A percentile compares a stretch with the other conserved stretches of the same genome.
These are phyloP conservation scores for Colletotrichum liriopes DNA, from an alignment of 2,329 filamentous ascomycete species.

Conservation along the genomic window DNA sequence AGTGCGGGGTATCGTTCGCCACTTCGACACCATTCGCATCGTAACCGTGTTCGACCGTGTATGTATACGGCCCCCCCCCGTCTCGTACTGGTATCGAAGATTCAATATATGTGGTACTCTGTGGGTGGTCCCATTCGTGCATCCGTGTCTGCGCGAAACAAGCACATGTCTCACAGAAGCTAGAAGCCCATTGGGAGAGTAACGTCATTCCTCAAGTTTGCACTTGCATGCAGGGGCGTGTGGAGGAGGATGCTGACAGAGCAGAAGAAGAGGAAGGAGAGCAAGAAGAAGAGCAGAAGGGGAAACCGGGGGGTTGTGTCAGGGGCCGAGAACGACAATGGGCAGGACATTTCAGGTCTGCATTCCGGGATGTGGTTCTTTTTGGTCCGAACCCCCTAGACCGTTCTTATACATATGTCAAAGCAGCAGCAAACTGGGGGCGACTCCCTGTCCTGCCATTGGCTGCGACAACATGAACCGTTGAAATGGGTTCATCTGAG, in stretches of 20 bases:
- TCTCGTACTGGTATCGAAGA: constrained; percentile 6
- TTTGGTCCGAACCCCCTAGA: background rate
- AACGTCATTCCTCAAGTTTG: constrained; percentile 26
- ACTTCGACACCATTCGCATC: constrained; percentile 9
- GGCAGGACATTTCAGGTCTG: constrained; percentile 3
- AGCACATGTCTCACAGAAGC: constrained; percentile 36
- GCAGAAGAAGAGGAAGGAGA: background rate
- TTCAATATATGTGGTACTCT: constrained; percentile 13
- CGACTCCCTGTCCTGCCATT: constrained; percentile 11
- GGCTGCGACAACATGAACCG: constrained; percentile 6
- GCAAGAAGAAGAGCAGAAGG: background rate
- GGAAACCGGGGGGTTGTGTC: background rate
- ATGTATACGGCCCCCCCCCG: background rate
- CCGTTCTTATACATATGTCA: background rate
- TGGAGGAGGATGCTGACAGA: background rate
- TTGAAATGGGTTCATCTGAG: constrained; percentile 37
- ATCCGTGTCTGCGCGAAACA: constrained; percentile 27
- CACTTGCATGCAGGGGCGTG: constrained; percentile 15
- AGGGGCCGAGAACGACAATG: constrained; percentile 4
- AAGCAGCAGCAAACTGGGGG: constrained; percentile 8
- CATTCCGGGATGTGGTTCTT: background rate
- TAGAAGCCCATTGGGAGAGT: constrained; percentile 13
- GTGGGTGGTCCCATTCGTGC: constrained; percentile 22
- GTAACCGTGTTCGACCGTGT: background rate
- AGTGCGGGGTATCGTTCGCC: background rate